phyloP scores from a whole-genome alignment of 2,329 filamentous ascomycete species.

The Fusarium sterilihyphosum region DNA sequence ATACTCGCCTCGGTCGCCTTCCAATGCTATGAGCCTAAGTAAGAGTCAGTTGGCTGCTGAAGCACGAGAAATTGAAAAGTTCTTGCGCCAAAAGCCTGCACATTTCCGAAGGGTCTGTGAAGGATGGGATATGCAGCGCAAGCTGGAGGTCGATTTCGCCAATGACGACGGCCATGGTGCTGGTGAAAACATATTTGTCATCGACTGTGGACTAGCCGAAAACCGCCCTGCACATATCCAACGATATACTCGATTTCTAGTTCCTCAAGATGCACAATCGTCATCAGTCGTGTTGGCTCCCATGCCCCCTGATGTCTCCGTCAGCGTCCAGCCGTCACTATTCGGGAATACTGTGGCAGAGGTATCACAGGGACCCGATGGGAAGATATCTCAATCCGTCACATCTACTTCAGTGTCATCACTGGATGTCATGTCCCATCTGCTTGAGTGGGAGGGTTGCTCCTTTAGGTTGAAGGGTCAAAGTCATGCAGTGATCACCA shows the following conservation, averaged over 20 bases:
- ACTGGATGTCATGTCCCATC: slow-evolving; percentile 11
- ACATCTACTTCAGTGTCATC: slow-evolving; percentile 39
- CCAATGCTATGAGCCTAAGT: slow-evolving; percentile 75
- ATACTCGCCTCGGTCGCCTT: slow-evolving; percentile 84
- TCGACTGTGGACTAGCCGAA: slow-evolving; percentile 77
- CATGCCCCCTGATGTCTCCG: slow-evolving; percentile 2
- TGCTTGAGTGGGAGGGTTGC: slow-evolving; percentile 47
- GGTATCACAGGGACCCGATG: slow-evolving; percentile 19
- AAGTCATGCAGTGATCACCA: slow-evolving; percentile 70
- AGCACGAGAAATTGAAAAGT: slow-evolving; percentile 83
- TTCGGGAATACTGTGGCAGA: slow-evolving; percentile 42
- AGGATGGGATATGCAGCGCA: slow-evolving; percentile 92
- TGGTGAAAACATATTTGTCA: slow-evolving; percentile 80
- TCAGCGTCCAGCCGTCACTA: slow-evolving; percentile 38
- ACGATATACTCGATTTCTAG: slow-evolving; percentile 55
- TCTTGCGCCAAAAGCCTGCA: slow-evolving; percentile 75
- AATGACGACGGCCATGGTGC: slow-evolving; percentile 79
- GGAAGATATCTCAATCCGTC: slow-evolving; percentile 35
- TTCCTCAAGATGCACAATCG: slow-evolving; percentile 23
- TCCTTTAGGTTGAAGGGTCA: slow-evolving; percentile 64
- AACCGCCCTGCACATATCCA: slow-evolving; percentile 56
- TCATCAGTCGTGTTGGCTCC: slow-evolving; percentile 10
- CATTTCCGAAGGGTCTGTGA: slow-evolving; percentile 82
- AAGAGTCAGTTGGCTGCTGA: slow-evolving; percentile 78
- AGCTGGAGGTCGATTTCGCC: slow-evolving; percentile 88